Percentiles rank a stretch among this genome's conserved stretches.
Conservation (phyloP, 176 grass and related monocot genomes). For the Aegilops longissima region DNA sequence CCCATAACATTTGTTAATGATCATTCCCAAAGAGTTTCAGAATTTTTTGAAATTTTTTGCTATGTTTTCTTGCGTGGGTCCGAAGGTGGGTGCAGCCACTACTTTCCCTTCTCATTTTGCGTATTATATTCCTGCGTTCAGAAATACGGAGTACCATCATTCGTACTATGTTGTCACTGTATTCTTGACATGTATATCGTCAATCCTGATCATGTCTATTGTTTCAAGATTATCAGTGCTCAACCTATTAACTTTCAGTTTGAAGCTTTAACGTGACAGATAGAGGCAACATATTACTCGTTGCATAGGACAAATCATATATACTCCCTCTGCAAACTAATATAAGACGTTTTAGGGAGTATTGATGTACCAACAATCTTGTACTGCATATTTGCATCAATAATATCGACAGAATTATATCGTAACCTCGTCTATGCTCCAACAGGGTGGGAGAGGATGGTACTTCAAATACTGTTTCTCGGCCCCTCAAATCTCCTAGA, state of each 20-base stretch:
- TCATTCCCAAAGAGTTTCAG: no score
- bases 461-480: constrained; percentile 93
- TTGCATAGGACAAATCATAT: neutral
- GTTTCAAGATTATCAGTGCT: neutral
- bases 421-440: neutral
- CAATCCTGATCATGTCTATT: neutral
- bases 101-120: neutral
- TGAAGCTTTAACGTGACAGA: neutral
- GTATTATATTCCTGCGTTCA: neutral
- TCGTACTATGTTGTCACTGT: neutral
- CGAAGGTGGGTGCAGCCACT: no score
- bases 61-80: no score
- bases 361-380: neutral
- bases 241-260: neutral
- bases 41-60: no score
- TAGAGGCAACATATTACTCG: neutral
- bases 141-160: neutral
- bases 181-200: neutral
- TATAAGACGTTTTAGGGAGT: no score
- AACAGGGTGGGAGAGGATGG: constrained; percentile 97
- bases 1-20: no score
- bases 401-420: neutral
- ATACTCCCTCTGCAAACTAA: no score
- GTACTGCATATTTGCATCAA: neutral
- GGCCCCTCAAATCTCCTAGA: constrained; percentile 93